phyloP scores from a whole-genome alignment of 2,329 filamentous ascomycete species.

The Botrytis pseudocinerea region DNA sequence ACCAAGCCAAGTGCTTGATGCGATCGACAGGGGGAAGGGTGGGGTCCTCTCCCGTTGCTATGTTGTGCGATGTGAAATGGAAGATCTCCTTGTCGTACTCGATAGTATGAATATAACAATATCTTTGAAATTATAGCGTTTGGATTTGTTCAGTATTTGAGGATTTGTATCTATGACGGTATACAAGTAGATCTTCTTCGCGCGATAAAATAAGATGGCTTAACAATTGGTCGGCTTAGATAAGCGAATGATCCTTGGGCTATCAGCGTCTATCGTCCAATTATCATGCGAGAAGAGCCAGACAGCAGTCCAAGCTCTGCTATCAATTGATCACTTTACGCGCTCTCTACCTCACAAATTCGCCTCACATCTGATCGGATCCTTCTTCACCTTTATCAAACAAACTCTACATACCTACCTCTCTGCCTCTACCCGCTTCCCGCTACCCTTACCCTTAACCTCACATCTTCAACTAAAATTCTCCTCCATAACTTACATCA shows the following conservation, averaged over 20 bases:
- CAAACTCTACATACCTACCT: not conserved
- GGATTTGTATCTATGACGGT: not conserved
- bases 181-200: not conserved
- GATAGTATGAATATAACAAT: not conserved
- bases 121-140: not conserved
- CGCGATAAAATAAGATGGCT: not conserved
- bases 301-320: not conserved
- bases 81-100: not conserved
- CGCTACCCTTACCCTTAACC: conserved; percentile 6
- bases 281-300: not conserved
- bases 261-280: conserved; percentile 5
- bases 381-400: conserved; percentile 3
- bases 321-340: not conserved
- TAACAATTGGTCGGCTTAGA: not conserved
- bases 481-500: conserved; percentile 15
- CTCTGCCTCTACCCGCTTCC: not conserved
- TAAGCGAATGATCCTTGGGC: not conserved
- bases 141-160: not conserved
- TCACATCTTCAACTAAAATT: not conserved
- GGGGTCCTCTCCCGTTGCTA: not conserved
- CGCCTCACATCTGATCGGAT: not conserved
- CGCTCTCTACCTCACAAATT: conserved; percentile 4
- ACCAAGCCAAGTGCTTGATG: not conserved
- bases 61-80: not conserved
- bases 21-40: not conserved